Evolutionary conservation across 2,329 filamentous ascomycete species (phyloP).

Genomic region (Fusarium devonianum): DNA sequence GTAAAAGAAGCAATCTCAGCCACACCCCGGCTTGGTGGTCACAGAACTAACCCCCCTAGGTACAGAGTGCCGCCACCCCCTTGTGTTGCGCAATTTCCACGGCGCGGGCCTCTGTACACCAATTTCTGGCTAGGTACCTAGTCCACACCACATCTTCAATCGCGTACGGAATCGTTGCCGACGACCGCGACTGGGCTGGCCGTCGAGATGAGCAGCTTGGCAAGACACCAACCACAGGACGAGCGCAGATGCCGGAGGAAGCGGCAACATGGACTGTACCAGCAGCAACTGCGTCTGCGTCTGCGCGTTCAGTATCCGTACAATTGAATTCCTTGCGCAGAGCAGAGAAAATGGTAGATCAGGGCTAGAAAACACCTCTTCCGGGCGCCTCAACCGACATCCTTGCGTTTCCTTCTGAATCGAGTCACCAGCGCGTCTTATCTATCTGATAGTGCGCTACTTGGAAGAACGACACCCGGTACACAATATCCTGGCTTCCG

Average conservation of each 20-base stretch:
- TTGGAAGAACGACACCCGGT: conserved; percentile 2
- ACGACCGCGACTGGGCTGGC: too few relatives aligned
- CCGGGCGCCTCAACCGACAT: conserved; percentile 16
- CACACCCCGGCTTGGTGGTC: conserved; percentile 33
- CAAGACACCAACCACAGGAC: conserved; percentile 12
- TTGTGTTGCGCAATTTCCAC: conserved; percentile 39
- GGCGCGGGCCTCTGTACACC: conserved; percentile 18
- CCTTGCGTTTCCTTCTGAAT: conserved; percentile 20
- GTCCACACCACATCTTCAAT: conserved; percentile 17
- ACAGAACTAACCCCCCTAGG: conserved; percentile 26
- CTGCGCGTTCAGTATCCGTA: too few relatives aligned
- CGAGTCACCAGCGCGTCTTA: conserved; percentile 26
- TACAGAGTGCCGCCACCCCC: conserved; percentile 12
- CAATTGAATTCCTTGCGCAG: conserved; percentile 15
- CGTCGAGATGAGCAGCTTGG: conserved; percentile 11
- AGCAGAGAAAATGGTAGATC: conserved; percentile 5
- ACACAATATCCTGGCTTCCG: too few relatives aligned
- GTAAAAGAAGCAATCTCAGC: conserved; percentile 35
- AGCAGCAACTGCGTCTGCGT: conserved; percentile 18
- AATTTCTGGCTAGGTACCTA: conserved; percentile 7
- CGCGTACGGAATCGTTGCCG: too few relatives aligned
- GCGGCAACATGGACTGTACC: conserved; percentile 16
- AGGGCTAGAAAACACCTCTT: conserved; percentile 23
- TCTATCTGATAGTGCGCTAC: conserved; percentile 26
- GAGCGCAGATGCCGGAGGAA: conserved; percentile 17